Conservation (phyloP, 352 stramenopile genomes). For the Phytophthora kernoviae region DNA sequence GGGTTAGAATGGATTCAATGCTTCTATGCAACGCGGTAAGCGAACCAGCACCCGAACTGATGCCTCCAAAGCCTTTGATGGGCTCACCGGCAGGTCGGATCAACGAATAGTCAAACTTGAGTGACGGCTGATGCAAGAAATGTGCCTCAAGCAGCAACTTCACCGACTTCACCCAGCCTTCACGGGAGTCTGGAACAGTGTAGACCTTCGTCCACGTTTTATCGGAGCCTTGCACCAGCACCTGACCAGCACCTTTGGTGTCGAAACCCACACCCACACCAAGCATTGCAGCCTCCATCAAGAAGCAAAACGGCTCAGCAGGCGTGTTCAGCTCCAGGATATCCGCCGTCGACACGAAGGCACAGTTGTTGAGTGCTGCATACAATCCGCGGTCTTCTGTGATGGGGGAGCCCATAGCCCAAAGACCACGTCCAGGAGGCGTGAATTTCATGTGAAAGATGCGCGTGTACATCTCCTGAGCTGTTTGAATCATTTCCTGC, state of each 20-base stretch:
- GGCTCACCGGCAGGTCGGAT: slow-evolving; percentile 85
- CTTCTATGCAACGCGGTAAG: slow-evolving; percentile 75
- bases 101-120: slow-evolving; percentile 82
- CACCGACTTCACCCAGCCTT: slow-evolving; percentile 91
- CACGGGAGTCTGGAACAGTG: slow-evolving; percentile 63
- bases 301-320: slow-evolving; percentile 90
- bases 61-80: slow-evolving; percentile 91
- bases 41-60: slow-evolving; percentile 83
- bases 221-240: slow-evolving; percentile 47
- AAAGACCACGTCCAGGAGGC: slow-evolving; percentile 91
- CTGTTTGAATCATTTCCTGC: slow-evolving; percentile 41
- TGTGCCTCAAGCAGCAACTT: slow-evolving; percentile 85
- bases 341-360: slow-evolving; percentile 91
- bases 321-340: slow-evolving; percentile 60
- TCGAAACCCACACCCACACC: slow-evolving; percentile 95
- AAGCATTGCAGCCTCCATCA: slow-evolving; percentile 96
- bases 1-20: slow-evolving; percentile 63
- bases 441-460: slow-evolving; percentile 96
- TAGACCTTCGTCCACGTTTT: slow-evolving; percentile 23
- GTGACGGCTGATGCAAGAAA: slow-evolving; percentile 51
- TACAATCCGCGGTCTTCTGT: slow-evolving; percentile 85
- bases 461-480: slow-evolving; percentile 92
- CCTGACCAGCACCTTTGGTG: slow-evolving; percentile 83
- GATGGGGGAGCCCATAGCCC: slow-evolving; percentile 94
- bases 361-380: slow-evolving; percentile 94